Evolutionary conservation across 805 yeast genomes (phyloP).

Genomic region (Priceomyces castillae): DNA sequence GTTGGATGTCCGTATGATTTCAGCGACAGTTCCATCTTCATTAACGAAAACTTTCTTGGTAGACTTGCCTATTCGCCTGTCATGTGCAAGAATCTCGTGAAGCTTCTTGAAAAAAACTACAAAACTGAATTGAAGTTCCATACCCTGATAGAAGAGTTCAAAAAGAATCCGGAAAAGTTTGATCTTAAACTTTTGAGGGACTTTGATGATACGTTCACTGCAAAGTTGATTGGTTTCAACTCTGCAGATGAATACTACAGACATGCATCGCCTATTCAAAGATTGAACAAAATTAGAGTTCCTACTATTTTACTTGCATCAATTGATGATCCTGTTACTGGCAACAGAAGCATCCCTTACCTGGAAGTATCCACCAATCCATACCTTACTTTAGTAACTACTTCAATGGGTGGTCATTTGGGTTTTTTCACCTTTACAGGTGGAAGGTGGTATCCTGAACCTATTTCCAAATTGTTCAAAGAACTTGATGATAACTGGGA

Average conservation of each 20-base stretch:
- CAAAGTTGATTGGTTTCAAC: slow-evolving; percentile 60
- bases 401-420: slow-evolving; percentile 73
- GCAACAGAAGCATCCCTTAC: slow-evolving; percentile 50
- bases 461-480: slow-evolving; percentile 32
- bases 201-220: slow-evolving; percentile 63
- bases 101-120: slow-evolving; percentile 29
- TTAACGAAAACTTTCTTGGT: slow-evolving; percentile 42
- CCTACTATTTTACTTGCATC: slow-evolving; percentile 64
- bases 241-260: slow-evolving; percentile 62
- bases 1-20: slow-evolving; percentile 77
- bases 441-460: slow-evolving; percentile 39
- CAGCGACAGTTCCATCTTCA: slow-evolving; percentile 48
- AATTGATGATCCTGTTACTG: slow-evolving; percentile 65
- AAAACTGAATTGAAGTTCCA: slow-evolving; percentile 25
- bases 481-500: slow-evolving; percentile 29
- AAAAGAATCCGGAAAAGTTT: slow-evolving; percentile 27
- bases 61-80: slow-evolving; percentile 38
- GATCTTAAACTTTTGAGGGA: slow-evolving; percentile 44
- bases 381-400: slow-evolving; percentile 51
- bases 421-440: slow-evolving; percentile 42
- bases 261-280: slow-evolving; percentile 59
- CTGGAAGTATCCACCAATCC: slow-evolving; percentile 54
- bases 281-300: slow-evolving; percentile 53
- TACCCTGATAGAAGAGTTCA: slow-evolving; percentile 24
- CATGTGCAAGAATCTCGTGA: slow-evolving; percentile 39